Evolutionary conservation across 78 protist genomes (phyloP).

Genomic region (Blattamonas nauphoetae): DNA sequence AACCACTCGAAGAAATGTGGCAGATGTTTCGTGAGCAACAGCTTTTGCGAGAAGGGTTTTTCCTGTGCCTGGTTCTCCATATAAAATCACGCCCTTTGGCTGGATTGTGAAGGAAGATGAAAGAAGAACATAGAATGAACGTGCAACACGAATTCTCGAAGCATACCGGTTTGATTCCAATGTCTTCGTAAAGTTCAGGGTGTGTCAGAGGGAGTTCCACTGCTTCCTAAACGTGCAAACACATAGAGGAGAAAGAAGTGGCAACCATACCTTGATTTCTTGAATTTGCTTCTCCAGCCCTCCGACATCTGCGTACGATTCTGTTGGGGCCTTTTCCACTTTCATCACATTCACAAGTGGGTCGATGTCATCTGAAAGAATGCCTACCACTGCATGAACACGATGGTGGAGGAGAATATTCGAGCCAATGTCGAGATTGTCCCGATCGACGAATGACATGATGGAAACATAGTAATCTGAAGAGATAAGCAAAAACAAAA

Average conservation of each 20-base stretch:
- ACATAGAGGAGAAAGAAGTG: background rate
- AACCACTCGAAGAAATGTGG: slow-evolving; percentile 95
- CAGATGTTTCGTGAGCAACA: slow-evolving; percentile 95
- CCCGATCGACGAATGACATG: slow-evolving; percentile 93
- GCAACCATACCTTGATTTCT: slow-evolving; percentile 73
- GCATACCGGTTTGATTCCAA: slow-evolving; percentile 89
- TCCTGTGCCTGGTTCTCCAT: slow-evolving; percentile 98
- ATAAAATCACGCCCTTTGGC: slow-evolving; percentile 97
- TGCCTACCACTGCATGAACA: slow-evolving; percentile 79
- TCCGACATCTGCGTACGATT: slow-evolving; percentile 96
- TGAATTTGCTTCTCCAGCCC: slow-evolving; percentile 93
- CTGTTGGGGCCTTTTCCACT: slow-evolving; percentile 93
- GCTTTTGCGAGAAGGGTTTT: slow-evolving; percentile 99
- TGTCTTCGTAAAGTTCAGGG: slow-evolving; percentile 96
- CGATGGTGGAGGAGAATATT: slow-evolving; percentile 56
- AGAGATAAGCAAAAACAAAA: too few species aligned
- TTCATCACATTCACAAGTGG: slow-evolving; percentile 97
- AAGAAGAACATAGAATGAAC: too few species aligned
- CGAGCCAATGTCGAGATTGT: slow-evolving; percentile 82
- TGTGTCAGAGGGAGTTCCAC: slow-evolving; percentile 97
- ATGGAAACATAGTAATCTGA: slow-evolving; percentile 94
- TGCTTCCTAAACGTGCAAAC: slow-evolving; percentile 63
- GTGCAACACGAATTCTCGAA: too few species aligned
- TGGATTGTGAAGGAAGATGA: background rate
- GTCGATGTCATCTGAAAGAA: slow-evolving; percentile 86